A percentile compares a stretch with the other conserved stretches of the same genome.
phyloP scores from a whole-genome alignment of 2,329 filamentous ascomycete species.

The Drechmeria coniospora region DNA sequence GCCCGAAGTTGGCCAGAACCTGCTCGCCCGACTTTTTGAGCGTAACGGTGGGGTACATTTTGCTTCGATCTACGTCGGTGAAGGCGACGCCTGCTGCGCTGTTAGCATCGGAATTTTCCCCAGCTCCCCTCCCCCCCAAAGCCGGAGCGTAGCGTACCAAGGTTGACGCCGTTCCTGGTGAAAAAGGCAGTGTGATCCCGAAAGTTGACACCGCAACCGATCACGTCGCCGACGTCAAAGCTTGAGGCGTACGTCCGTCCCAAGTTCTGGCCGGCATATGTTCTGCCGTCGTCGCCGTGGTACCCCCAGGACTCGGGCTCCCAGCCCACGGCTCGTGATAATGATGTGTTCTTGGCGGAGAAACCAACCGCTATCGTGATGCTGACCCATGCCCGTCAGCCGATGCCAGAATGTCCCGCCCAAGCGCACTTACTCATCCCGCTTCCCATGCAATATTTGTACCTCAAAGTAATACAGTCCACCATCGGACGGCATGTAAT shows the following conservation, averaged over 20 bases:
- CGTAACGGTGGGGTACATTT: constrained; percentile 52
- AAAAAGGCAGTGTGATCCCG: constrained; percentile 50
- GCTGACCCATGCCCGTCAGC: constrained; percentile 17
- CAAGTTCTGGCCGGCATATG: constrained; percentile 38
- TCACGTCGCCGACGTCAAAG: constrained; percentile 40
- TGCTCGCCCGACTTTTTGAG: constrained; percentile 49
- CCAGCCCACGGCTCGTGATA: constrained; percentile 48
- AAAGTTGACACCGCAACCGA: constrained; percentile 55
- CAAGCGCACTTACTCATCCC: constrained; percentile 34
- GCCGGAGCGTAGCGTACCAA: constrained; percentile 23
- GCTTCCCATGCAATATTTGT: constrained; percentile 31
- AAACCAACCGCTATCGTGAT: constrained; percentile 50
- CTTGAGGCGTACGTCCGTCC: constrained; percentile 42
- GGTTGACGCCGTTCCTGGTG: constrained; percentile 45
- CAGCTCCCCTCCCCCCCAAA: too few relatives aligned
- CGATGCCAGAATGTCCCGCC: background rate
- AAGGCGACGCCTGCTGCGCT: constrained; percentile 48
- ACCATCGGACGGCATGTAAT: constrained; percentile 75
- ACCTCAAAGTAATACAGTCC: constrained; percentile 93
- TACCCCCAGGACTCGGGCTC: constrained; percentile 55
- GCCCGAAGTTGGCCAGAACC: constrained; percentile 50
- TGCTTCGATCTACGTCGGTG: constrained; percentile 43
- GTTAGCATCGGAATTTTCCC: constrained; percentile 1
- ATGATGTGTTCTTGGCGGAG: constrained; percentile 33
- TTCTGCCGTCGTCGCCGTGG: constrained; percentile 52